Conservation (phyloP, 768 basidiomycete genomes). For the Chiua virens region DNA sequence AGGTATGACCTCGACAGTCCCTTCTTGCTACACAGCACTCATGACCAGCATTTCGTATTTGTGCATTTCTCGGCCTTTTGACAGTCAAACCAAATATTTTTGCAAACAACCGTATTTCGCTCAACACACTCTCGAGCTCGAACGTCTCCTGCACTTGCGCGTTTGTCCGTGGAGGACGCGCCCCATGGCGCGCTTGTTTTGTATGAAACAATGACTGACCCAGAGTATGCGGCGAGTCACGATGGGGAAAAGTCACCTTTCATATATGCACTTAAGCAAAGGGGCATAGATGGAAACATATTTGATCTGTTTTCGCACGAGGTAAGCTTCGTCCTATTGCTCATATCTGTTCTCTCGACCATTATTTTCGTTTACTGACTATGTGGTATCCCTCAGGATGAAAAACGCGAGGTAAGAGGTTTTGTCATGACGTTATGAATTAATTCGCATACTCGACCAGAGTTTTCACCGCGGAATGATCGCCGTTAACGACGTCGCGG, state of each 20-base stretch:
- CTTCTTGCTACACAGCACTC: neutral
- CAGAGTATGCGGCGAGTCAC: conserved; percentile 23
- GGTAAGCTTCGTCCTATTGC: conserved; percentile 5
- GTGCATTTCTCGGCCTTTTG: neutral
- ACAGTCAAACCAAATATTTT: conserved; percentile 31
- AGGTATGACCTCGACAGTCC: conserved; percentile 9
- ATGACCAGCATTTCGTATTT: no score
- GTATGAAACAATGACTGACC: conserved; percentile 26
- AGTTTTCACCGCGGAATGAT: conserved; percentile 25
- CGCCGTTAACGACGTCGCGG: conserved; percentile 21
- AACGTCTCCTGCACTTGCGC: conserved; percentile 8
- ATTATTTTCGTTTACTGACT: neutral
- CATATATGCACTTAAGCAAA: conserved; percentile 18
- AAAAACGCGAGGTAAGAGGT: conserved; percentile 15
- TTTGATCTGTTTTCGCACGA: conserved; percentile 25
- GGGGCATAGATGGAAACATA: conserved; percentile 12
- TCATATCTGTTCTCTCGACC: no score
- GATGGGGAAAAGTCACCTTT: conserved; percentile 22
- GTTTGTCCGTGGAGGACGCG: conserved; percentile 7
- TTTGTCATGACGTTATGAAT: neutral
- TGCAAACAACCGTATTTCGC: conserved; percentile 37
- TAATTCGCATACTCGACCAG: conserved; percentile 5
- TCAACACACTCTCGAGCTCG: conserved; percentile 19
- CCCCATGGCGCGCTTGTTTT: conserved; percentile 14
- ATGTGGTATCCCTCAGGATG: conserved; percentile 6